Evolutionary conservation across 345 rosid genomes (phyloP).

Genomic region (Hypericum perforatum): DNA sequence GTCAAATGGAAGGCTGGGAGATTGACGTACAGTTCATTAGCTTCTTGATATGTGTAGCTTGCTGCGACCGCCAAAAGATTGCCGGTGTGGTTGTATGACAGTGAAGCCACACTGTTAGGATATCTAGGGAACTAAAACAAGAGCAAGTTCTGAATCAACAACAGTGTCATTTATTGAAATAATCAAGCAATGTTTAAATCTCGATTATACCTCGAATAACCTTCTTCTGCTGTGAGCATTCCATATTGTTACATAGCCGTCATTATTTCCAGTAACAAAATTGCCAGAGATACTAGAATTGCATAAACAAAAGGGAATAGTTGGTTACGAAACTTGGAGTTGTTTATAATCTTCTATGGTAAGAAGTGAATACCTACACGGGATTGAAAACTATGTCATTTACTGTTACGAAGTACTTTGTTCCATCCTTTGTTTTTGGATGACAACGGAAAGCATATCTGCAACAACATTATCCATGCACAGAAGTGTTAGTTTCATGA

Average conservation of each 20-base stretch:
- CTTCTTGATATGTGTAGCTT: slow-evolving; percentile 60
- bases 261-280: slow-evolving; percentile 70
- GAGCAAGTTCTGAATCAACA: slow-evolving; percentile 8
- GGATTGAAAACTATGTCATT: slow-evolving; percentile 65
- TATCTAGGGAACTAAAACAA: slow-evolving; percentile 54
- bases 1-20: background rate
- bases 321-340: slow-evolving; percentile 10
- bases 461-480: slow-evolving; percentile 13
- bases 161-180: background rate
- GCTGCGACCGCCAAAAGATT: slow-evolving; percentile 69
- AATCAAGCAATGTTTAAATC: background rate
- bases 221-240: slow-evolving; percentile 56
- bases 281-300: slow-evolving; percentile 37
- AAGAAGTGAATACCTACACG: slow-evolving; percentile 28
- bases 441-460: slow-evolving; percentile 71
- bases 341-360: slow-evolving; percentile 3
- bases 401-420: slow-evolving; percentile 40
- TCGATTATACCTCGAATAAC: slow-evolving; percentile 46
- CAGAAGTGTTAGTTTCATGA: too few species aligned
- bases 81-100: slow-evolving; percentile 48
- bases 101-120: slow-evolving; percentile 60
- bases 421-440: slow-evolving; percentile 63
- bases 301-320: slow-evolving; percentile 5
- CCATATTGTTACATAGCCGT: slow-evolving; percentile 64
- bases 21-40: slow-evolving; percentile 49